Conservation (phyloP, 768 basidiomycete genomes). For the Collybiopsis luxurians region DNA sequence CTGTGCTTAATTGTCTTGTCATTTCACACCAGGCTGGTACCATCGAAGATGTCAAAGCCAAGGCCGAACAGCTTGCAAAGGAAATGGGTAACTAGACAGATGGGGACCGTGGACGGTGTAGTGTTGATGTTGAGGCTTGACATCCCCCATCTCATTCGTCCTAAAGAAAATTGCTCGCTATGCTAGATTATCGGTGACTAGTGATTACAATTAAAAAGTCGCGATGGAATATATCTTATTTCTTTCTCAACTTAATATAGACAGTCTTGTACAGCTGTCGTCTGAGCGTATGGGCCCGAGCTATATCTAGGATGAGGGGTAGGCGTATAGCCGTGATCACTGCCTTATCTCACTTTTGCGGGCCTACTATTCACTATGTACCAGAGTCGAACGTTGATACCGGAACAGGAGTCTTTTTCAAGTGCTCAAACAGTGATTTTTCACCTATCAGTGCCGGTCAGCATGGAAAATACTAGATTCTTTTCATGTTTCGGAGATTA, state of each 20-base stretch:
- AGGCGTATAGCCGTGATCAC: no score
- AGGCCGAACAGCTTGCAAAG: slow-evolving; percentile 97
- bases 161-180: not conserved
- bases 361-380: no score
- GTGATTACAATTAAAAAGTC: not conserved
- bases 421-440: no score
- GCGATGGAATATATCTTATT: slow-evolving; percentile 1
- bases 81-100: slow-evolving; percentile 68
- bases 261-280: no score
- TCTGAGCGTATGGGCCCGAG: no score
- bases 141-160: not conserved
- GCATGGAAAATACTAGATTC: no score
- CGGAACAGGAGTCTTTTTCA: no score
- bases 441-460: no score
- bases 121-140: not conserved
- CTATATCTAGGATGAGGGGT: no score
- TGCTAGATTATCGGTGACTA: not conserved
- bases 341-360: no score
- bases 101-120: not conserved
- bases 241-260: not conserved
- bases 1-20: not conserved
- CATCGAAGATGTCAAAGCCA: slow-evolving; percentile 94
- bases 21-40: slow-evolving; percentile 61
- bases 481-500: no score
- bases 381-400: no score